phyloP scores from a whole-genome alignment of 306 rosid species.

The Hippophae tibetana region DNA sequence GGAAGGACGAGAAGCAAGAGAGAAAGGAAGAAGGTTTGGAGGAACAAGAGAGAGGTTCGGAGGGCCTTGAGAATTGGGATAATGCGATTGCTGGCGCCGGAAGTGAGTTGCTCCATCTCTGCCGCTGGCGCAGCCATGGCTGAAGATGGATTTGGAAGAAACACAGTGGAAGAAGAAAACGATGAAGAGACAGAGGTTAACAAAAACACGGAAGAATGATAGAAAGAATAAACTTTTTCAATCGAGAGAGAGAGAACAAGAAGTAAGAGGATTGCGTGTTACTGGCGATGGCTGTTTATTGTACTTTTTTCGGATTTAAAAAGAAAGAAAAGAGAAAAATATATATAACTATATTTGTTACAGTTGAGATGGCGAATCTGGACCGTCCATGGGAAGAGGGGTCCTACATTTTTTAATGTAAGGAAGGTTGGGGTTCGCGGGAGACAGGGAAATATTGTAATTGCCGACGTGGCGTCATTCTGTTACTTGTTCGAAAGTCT shows the following conservation, averaged over 20 bases:
- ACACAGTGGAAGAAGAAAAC: background rate
- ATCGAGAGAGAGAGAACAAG: background rate
- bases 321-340: too few species aligned
- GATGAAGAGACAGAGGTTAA: too few species aligned
- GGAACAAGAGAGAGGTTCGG: conserved; percentile 41
- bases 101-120: conserved; percentile 83
- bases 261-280: background rate
- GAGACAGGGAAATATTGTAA: too few species aligned
- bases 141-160: conserved; percentile 9
- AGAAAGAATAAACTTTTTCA: background rate
- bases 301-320: too few species aligned
- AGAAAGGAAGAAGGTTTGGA: conserved; percentile 53
- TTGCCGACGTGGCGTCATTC: too few species aligned
- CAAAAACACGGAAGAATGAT: background rate
- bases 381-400: too few species aligned
- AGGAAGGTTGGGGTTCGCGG: too few species aligned
- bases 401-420: too few species aligned
- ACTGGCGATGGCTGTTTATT: too few species aligned
- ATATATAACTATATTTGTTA: too few species aligned
- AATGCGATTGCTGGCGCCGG: conserved; percentile 97
- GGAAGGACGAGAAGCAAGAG: conserved; percentile 45
- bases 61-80: conserved; percentile 70
- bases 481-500: too few species aligned
- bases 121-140: conserved; percentile 35
- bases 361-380: too few species aligned